Evolutionary conservation across 2,329 filamentous ascomycete species (phyloP), one percentile per base, ranked within the genome.

Genomic region (Paraphaeosphaeria sporulosa): DNA sequence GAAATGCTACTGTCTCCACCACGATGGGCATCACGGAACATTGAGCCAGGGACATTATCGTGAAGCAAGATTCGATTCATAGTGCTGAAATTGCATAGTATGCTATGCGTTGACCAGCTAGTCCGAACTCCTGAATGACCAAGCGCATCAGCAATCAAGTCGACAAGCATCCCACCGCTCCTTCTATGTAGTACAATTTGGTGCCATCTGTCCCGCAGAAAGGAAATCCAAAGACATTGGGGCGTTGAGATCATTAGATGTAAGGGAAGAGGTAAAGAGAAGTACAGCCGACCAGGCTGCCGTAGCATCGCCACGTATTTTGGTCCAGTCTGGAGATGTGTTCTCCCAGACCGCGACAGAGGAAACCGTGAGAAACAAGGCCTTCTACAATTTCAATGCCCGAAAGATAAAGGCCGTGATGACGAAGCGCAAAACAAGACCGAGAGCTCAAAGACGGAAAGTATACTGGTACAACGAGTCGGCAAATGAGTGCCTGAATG

Each of bases 401-500:
- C 60, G 23, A 36, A 17, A 46, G 6, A 32, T 43, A 27, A 58
- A 53, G 49, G 64, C 56, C 58, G 55, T 58, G 55, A 58, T 58
- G 10, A 54, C 17, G 12, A 46, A 25, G 57, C 46, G 38, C 59
- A 42, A 52, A 19, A 19, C 21, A 36, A 34, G 46, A 34, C 38
- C 23, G n/a, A 60, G 40, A 51, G 40, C 17, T 48, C 36, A 34
- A 55, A 55, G 40, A 61, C 38, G 36, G 36, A 57, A n/a, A 61
- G 59, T 61, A 59, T 66, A 64, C 40, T 71, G 57, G 68, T 76
- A 76, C 72, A 75, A 75, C 30, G 60, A 49, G 65, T 60, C 65
- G 68, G 71, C 64, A 67, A 71, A 70, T 56, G 71, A 75, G 67
- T 67, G 72, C 71, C 71, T 66, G 71, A 75, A 75, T 69, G 69